Evolutionary conservation across 2,329 filamentous ascomycete genomes (phyloP).

Genomic region (Aureobasidium sp.): DNA sequence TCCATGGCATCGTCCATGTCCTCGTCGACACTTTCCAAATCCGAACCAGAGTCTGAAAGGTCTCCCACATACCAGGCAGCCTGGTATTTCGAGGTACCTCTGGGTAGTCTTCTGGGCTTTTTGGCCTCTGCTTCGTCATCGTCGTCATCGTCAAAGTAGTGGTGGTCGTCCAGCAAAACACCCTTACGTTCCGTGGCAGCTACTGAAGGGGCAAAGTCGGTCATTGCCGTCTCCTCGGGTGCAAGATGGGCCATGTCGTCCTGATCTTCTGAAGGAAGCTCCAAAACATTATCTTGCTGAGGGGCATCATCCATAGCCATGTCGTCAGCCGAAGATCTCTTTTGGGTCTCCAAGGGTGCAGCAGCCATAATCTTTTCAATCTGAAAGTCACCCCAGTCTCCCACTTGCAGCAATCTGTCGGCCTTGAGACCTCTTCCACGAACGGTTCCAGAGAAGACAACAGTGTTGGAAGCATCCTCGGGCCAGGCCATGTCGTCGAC

Average conservation of each 20-base stretch:
- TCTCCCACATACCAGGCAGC: constrained; percentile 86
- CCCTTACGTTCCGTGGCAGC: constrained; percentile 58
- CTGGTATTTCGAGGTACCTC: constrained; percentile 90
- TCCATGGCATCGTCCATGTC: constrained; percentile 53
- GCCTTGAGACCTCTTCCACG: constrained; percentile 82
- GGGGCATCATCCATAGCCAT: constrained; percentile 62
- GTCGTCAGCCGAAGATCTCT: constrained; percentile 47
- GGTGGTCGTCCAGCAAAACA: constrained; percentile 89
- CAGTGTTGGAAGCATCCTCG: constrained; percentile 37
- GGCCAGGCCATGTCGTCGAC: constrained; percentile 75
- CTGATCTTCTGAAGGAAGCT: constrained; percentile 66
- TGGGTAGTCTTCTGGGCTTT: constrained; percentile 69
- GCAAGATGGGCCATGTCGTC: constrained; percentile 80
- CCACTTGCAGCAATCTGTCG: constrained; percentile 81
- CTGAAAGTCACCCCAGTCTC: constrained; percentile 91
- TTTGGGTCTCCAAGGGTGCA: constrained; percentile 53
- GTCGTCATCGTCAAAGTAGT: constrained; percentile 88
- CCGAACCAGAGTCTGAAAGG: constrained; percentile 76
- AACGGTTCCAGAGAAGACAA: constrained; percentile 68
- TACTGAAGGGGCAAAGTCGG: constrained; percentile 41
- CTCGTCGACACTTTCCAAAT: constrained; percentile 58
- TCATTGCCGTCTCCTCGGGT: constrained; percentile 78
- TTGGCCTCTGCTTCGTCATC: constrained; percentile 48
- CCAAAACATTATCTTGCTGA: constrained; percentile 51
- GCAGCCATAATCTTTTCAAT: constrained; percentile 81